Evolutionary conservation across 208 protist genomes (phyloP).

Genomic region (Trypanosoma grayi): DNA sequence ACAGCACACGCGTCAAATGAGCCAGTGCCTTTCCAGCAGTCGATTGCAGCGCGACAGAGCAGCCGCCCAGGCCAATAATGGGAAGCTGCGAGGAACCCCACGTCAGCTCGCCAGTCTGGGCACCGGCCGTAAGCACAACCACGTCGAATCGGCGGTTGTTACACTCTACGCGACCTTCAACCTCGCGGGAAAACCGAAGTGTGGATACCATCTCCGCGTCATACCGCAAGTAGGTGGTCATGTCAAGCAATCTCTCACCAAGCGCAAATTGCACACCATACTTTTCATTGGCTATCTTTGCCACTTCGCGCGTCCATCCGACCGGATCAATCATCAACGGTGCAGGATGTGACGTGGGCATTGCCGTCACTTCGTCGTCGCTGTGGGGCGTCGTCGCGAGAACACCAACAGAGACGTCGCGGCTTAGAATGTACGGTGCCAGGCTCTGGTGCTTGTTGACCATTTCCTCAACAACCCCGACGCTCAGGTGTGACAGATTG

Average conservation of each 20-base stretch:
- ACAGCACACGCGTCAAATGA: neutral
- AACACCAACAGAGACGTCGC: conserved; percentile 23
- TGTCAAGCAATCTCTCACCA: conserved; percentile 45
- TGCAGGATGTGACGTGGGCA: conserved; percentile 44
- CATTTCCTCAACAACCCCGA: conserved; percentile 52
- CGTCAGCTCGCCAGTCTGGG: conserved; percentile 53
- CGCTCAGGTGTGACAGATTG: conserved; percentile 70
- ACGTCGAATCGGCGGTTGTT: conserved; percentile 54
- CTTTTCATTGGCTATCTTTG: conserved; percentile 40
- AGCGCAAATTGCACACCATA: conserved; percentile 63
- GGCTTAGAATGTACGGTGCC: conserved; percentile 40
- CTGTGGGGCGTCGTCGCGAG: neutral
- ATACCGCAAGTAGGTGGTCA: conserved; percentile 59
- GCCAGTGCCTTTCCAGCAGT: neutral
- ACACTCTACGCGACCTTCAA: conserved; percentile 13
- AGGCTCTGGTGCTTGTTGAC: conserved; percentile 48
- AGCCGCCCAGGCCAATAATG: conserved; percentile 60
- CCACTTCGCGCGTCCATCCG: conserved; percentile 69
- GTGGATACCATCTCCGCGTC: conserved; percentile 55
- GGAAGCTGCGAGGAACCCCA: conserved; percentile 57
- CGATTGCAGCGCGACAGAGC: conserved; percentile 17
- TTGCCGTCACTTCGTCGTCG: conserved; percentile 1
- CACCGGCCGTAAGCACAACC: conserved; percentile 74
- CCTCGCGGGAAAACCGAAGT: conserved; percentile 42
- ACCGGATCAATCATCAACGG: conserved; percentile 74